phyloP scores from a whole-genome alignment of 2,329 filamentous ascomycete genomes.

The Colletotrichum higginsianum region DNA sequence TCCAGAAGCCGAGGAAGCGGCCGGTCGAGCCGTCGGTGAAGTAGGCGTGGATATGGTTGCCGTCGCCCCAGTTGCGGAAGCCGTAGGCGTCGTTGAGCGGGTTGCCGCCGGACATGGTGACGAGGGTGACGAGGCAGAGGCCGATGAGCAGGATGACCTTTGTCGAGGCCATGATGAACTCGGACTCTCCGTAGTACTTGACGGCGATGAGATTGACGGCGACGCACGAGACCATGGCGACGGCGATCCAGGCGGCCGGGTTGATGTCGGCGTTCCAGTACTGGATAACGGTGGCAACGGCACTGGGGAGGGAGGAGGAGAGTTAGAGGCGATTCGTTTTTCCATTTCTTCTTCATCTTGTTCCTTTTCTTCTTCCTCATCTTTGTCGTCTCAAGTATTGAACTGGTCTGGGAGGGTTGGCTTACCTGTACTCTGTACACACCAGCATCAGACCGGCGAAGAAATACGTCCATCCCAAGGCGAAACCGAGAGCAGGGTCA shows the following conservation, averaged over 20 bases:
- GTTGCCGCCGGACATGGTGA: conserved; percentile 79
- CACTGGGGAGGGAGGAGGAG: conserved; percentile 40
- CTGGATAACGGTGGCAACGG: conserved; percentile 61
- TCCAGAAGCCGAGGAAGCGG: conserved; percentile 71
- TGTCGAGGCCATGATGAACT: conserved; percentile 70
- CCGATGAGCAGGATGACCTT: conserved; percentile 66
- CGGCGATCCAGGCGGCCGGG: conserved; percentile 64
- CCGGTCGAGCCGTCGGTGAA: conserved; percentile 66
- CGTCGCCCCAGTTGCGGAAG: conserved; percentile 70
- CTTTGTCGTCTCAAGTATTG: no score
- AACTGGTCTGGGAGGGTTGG: no score
- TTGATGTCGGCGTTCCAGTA: conserved; percentile 61
- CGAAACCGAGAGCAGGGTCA: conserved; percentile 71
- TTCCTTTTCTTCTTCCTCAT: no score
- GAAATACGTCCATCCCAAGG: conserved; percentile 64
- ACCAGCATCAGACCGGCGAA: conserved; percentile 62
- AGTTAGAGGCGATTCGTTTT: no score
- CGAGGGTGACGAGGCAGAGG: conserved; percentile 74
- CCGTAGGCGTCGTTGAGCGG: conserved; percentile 74
- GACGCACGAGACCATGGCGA: conserved; percentile 62
- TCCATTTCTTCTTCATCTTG: no score
- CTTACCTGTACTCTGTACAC: conserved; percentile 57
- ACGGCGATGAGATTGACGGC: conserved; percentile 63
- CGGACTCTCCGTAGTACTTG: conserved; percentile 60
- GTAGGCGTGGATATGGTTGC: conserved; percentile 53